phyloP scores from a whole-genome alignment of 305 asterid genomes.

The Fraxinus latifolia region DNA sequence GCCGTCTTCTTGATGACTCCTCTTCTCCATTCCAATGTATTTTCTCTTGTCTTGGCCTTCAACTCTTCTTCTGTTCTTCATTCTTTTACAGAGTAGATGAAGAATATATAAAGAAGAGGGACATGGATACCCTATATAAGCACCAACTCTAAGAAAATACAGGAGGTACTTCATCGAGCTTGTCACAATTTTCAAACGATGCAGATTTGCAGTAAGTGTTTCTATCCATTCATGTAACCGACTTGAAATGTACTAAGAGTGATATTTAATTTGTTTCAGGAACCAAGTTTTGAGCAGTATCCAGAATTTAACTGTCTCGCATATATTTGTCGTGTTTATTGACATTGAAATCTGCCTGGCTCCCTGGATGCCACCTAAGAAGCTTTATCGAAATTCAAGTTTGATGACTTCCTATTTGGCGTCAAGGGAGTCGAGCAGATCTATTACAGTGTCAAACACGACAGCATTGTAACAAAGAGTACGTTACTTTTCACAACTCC shows the following conservation, averaged over 20 bases:
- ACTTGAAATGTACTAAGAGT: background rate
- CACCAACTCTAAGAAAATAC: background rate
- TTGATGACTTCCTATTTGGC: constrained; percentile 10
- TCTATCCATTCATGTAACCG: background rate
- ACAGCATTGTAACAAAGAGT: background rate
- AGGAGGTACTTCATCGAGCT: background rate
- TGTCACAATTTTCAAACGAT: background rate
- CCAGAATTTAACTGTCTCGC: background rate
- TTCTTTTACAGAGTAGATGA: background rate
- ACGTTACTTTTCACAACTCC: background rate
- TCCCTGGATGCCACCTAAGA: constrained; percentile 9
- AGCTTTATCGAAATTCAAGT: background rate
- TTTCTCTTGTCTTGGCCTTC: constrained; percentile 3
- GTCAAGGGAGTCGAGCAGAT: constrained; percentile 4
- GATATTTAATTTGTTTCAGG: background rate
- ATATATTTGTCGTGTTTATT: background rate
- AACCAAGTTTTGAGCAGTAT: background rate
- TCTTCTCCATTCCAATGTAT: constrained; percentile 5
- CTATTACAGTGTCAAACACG: background rate
- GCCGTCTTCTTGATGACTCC: constrained; percentile 7
- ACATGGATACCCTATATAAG: background rate
- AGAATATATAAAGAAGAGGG: background rate
- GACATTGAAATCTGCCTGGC: constrained; percentile 5
- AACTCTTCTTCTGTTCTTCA: constrained; percentile 1
- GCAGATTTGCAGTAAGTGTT: background rate